Evolutionary conservation across 805 yeast species (phyloP), one percentile per base, ranked within the genome.

Genomic region (Wickerhamomyces ciferrii): DNA sequence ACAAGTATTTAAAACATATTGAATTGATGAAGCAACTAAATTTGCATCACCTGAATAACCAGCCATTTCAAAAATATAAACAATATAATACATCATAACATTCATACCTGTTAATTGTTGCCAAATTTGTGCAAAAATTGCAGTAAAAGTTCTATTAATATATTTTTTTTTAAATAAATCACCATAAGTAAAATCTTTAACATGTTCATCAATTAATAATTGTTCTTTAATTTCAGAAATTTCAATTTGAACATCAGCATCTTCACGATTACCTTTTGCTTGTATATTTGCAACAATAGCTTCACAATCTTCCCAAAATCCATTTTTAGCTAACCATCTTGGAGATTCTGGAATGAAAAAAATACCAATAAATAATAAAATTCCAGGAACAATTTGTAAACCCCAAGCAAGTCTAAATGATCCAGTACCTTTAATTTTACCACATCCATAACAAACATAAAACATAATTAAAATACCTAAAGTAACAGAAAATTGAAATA

Each of bases 401-500:
- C 73, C 59, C 79, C 84, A 63, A 58, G 73, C 82, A 56, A 53
- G 46, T 57, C 76, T 65, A 62, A 73, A 73, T 4, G 71, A 58
- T 31, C 59, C 71, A 34, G 58, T 55, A 44, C 74, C 74, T 23
- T 68, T 45, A 38, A 72, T 60, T 42, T 57, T 47, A 15, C 53
- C 54, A 51, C 71, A 74, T 45, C 81, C 83, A 56, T 64, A 81
- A 38, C 70, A 69, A 48, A 74, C 71, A 62, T 70, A 80, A 63
- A 78, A 82, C 81, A 79, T 78, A 49, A 81, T 68, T 68, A 79
- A 59, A 48, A 81, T 79, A 66, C 87, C 87, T 60, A 80, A 63
- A 38, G 84, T 79, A 44, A 81, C 82, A 24, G 78, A 69, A 72
- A 81, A 78, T 56, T 81, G 87, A 72, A 78, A 81, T 31, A 72